Base-by-base conservation (phyloP, 75 land plant species). In the Cunninghamia lanceolata region DNA sequence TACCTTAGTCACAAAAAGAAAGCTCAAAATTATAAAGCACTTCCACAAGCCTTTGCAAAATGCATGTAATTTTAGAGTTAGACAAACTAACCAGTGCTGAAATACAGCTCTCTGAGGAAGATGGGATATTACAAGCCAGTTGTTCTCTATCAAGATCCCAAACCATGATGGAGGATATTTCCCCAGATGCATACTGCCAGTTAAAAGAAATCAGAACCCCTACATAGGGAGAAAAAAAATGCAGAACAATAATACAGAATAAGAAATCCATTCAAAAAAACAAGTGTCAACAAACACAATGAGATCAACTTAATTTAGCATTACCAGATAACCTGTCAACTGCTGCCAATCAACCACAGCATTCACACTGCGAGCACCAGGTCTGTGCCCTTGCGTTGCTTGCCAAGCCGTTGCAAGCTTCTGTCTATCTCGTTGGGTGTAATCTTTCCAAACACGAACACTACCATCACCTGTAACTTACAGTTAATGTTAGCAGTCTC, bases 341-440 rank as follows among this genome's bases (percentile, higher is more conserved):
- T 98, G 99, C 85, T 98, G 99, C 99, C 99, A 98, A 82, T 96
- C 99, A 28, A 98, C 96, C 63, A 97, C 98, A 82, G 95, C 94
- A 92, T 89, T 93, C 36, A 91, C 80, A 83, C 89, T 89, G 15
- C 94, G 92, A 7, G 83, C 93, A 82, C 95, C 95, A 85, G 94
- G 95, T 85, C 92, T 90, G 85, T 94, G 95, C 74, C 97, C 99
- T 87, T 94, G 99, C 81, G 96, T 88, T 53, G 99, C 86, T 82
- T 97, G 91, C 87, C 98, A 97, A 63, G 99, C 96, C 77, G 99
- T 97, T 39, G 94, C 99, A 80, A 95, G 93, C 74, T 91, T 93
- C 59, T 96, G 99, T 73, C 89, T 89, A 40, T 89, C 91, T 88
- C 75, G 92, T 81, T 87, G 70, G 0, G 92, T 89, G 86, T 92